phyloP scores from a whole-genome alignment of 768 basidiomycete species.

The Russula griseocarnosa region DNA sequence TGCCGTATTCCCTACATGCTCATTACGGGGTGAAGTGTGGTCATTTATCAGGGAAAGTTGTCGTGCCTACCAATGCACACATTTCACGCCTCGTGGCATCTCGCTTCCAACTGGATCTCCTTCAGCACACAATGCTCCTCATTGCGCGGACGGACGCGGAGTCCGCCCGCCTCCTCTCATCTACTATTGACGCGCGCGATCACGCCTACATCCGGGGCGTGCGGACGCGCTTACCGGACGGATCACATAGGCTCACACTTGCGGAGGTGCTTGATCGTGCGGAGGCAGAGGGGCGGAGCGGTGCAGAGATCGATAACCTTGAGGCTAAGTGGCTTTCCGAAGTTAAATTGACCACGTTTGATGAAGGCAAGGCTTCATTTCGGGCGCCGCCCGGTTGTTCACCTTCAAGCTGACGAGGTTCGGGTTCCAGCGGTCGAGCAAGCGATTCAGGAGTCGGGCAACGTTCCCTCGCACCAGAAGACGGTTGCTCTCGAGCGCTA shows the following conservation, averaged over 20 bases:
- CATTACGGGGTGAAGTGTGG: conserved; percentile 52
- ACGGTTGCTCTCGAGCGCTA: conserved; percentile 56
- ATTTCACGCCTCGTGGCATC: conserved; percentile 79
- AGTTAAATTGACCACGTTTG: conserved; percentile 75
- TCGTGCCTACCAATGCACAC: conserved; percentile 87
- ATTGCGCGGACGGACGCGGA: conserved; percentile 94
- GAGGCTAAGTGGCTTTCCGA: conserved; percentile 71
- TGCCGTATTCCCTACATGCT: not conserved
- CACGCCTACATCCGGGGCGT: conserved; percentile 75
- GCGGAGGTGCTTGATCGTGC: conserved; percentile 69
- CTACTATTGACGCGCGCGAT: conserved; percentile 77
- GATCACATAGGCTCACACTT: conserved; percentile 46
- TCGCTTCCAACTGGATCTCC: conserved; percentile 86
- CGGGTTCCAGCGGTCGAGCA: conserved; percentile 51
- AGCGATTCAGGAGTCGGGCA: conserved; percentile 48
- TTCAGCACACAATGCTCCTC: conserved; percentile 82
- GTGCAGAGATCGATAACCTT: conserved; percentile 64
- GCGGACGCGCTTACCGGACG: conserved; percentile 38
- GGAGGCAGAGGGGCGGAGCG: conserved; percentile 57
- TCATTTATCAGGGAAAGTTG: conserved; percentile 86
- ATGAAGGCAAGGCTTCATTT: conserved; percentile 57
- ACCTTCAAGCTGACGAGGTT: conserved; percentile 6
- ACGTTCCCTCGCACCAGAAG: conserved; percentile 46
- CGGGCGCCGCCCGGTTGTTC: not conserved
- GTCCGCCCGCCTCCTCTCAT: conserved; percentile 77